Evolutionary conservation across 495 filamentous ascomycete species (phyloP).

Genomic region (Neurospora tetrasperma): DNA sequence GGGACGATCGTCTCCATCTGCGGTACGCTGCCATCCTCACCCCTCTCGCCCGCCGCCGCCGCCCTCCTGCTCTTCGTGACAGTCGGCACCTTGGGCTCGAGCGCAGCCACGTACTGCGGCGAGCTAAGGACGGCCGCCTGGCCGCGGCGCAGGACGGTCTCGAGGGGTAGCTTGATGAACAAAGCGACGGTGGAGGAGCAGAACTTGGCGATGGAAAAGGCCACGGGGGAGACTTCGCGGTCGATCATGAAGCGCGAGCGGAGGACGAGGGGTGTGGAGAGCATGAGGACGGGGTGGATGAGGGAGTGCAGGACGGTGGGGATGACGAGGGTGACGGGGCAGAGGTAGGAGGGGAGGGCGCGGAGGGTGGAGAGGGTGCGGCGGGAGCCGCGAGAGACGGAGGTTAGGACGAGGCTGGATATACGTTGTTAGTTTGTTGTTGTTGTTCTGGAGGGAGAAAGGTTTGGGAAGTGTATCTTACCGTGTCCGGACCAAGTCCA

Average conservation of each 20-base stretch:
- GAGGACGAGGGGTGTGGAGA: constrained; percentile 71
- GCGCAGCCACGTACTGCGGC: constrained; percentile 29
- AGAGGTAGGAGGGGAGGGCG: constrained; percentile 63
- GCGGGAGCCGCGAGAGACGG: constrained; percentile 59
- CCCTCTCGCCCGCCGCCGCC: constrained; percentile 5
- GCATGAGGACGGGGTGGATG: constrained; percentile 67
- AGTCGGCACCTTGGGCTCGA: constrained; percentile 22
- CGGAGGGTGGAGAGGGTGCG: constrained; percentile 65
- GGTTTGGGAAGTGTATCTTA: constrained; percentile 7
- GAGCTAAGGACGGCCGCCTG: constrained; percentile 57
- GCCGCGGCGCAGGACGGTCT: constrained; percentile 81
- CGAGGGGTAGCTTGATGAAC: constrained; percentile 75
- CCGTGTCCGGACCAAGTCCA: constrained; percentile 84
- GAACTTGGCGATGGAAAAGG: constrained; percentile 72
- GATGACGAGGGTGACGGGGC: constrained; percentile 58
- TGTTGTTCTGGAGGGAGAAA: no score
- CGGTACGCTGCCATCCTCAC: neutral
- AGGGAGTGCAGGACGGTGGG: constrained; percentile 81
- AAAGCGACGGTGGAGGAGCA: constrained; percentile 66
- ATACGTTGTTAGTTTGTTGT: constrained; percentile 12
- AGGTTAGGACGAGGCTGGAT: constrained; percentile 70
- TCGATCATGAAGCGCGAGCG: constrained; percentile 70
- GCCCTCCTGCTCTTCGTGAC: constrained; percentile 18
- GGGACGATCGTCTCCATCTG: constrained; percentile 62
- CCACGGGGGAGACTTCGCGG: constrained; percentile 65